A percentile compares a stretch with the other conserved stretches of the same genome.
Conservation (phyloP, 2,329 filamentous ascomycete genomes). For the Septoria petroselini region DNA sequence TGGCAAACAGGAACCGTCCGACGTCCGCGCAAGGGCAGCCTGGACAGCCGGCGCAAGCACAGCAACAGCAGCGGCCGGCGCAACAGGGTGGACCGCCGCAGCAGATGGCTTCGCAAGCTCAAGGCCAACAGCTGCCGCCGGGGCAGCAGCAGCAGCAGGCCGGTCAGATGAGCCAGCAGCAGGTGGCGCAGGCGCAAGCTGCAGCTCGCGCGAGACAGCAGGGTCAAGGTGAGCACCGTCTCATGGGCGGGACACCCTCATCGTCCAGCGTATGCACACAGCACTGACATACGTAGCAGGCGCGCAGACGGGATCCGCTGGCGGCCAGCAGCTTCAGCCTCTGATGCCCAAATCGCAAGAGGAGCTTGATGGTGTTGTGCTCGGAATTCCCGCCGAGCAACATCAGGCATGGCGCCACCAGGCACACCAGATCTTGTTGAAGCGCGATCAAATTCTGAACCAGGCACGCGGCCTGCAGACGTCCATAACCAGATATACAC, state of each 20-base stretch:
- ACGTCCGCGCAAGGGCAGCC: conserved; percentile 22
- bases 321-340: conserved; percentile 3
- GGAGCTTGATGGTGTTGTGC: conserved; percentile 14
- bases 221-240: conserved; percentile 14
- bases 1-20: conserved; percentile 24
- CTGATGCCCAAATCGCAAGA: conserved; percentile 15
- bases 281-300: not conserved
- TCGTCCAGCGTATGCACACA: not conserved
- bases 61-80: conserved; percentile 11
- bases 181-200: conserved; percentile 17
- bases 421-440: conserved; percentile 14
- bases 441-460: conserved; percentile 19
- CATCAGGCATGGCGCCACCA: conserved; percentile 18
- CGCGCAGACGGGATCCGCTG: conserved; percentile 8
- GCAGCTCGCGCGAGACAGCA: conserved; percentile 14
- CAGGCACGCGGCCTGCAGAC: conserved; percentile 14
- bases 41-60: conserved; percentile 20
- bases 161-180: conserved; percentile 13
- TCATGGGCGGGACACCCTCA: not conserved
- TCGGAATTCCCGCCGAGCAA: conserved; percentile 15
- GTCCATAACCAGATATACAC: conserved; percentile 15
- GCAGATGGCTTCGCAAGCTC: conserved; percentile 5
- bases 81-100: conserved; percentile 22
- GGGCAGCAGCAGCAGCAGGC: conserved; percentile 3
- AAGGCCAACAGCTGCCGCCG: conserved; percentile 10